Conservation (phyloP, 2,329 filamentous ascomycete genomes). For the Amauroascus verrucosus region DNA sequence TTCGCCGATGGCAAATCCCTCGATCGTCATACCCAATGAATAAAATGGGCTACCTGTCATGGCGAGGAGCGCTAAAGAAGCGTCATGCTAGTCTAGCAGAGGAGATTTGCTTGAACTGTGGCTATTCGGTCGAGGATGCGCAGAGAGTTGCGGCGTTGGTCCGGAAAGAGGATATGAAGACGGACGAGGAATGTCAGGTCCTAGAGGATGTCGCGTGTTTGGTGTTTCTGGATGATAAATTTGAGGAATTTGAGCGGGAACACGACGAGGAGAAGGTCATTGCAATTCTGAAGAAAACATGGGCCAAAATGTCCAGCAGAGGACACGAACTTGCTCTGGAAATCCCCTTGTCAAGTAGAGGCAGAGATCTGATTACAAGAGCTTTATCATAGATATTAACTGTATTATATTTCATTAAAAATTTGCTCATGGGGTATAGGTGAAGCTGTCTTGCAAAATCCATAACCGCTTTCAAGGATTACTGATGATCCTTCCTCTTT, state of each 20-base stretch:
- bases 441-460: background rate
- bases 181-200: slow-evolving; percentile 49
- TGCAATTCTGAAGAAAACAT: slow-evolving; percentile 60
- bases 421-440: slow-evolving; percentile 13
- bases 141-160: slow-evolving; percentile 60
- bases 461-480: background rate
- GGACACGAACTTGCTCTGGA: slow-evolving; percentile 55
- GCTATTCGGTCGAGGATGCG: slow-evolving; percentile 45
- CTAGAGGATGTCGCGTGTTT: slow-evolving; percentile 80
- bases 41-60: slow-evolving; percentile 65
- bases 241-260: slow-evolving; percentile 65
- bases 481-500: background rate
- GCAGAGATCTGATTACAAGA: slow-evolving; percentile 51
- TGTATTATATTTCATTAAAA: background rate
- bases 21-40: slow-evolving; percentile 63
- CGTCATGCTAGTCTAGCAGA: slow-evolving; percentile 54
- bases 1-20: slow-evolving; percentile 75
- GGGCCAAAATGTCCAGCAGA: slow-evolving; percentile 60
- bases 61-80: slow-evolving; percentile 65
- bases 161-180: slow-evolving; percentile 61
- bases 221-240: slow-evolving; percentile 78
- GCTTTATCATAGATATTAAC: slow-evolving; percentile 43
- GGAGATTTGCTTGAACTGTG: slow-evolving; percentile 44
- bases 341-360: slow-evolving; percentile 55
- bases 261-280: slow-evolving; percentile 70